Conservation (phyloP, 2,329 filamentous ascomycete species). For the Diaporthe longicolla region DNA sequence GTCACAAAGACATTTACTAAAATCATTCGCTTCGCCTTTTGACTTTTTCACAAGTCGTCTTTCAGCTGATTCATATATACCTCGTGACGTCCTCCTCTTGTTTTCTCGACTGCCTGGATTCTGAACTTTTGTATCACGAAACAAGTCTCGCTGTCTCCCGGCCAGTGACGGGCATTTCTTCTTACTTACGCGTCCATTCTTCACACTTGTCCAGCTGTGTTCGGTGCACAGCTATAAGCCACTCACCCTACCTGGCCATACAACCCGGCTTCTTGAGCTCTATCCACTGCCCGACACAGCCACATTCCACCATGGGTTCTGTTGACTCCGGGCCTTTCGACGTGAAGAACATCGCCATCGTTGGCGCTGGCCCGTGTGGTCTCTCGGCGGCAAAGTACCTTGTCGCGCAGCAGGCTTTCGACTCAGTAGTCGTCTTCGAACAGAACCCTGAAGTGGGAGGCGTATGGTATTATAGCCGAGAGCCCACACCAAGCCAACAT, state of each 20-base stretch:
- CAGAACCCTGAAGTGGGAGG: conserved; percentile 84
- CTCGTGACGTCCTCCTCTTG: neutral
- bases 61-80: neutral
- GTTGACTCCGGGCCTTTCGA: conserved; percentile 54
- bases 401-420: conserved; percentile 75
- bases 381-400: conserved; percentile 87
- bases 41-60: neutral
- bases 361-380: conserved; percentile 87
- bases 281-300: neutral
- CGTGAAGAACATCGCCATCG: conserved; percentile 77
- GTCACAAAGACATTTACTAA: neutral
- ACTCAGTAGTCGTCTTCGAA: conserved; percentile 83
- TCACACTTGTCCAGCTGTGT: neutral
- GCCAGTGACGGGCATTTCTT: neutral
- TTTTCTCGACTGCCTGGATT: neutral
- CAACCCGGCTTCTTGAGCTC: neutral
- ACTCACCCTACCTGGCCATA: neutral
- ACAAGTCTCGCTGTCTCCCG: conserved; percentile 7
- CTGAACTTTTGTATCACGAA: neutral
- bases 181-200: neutral
- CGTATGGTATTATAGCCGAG: conserved; percentile 84
- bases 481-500: conserved; percentile 60
- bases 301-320: conserved; percentile 47
- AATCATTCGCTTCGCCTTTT: neutral
- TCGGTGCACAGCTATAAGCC: neutral